Base-by-base conservation (phyloP, 352 stramenopile species). In the Globisporangium abappressorium region DNA sequence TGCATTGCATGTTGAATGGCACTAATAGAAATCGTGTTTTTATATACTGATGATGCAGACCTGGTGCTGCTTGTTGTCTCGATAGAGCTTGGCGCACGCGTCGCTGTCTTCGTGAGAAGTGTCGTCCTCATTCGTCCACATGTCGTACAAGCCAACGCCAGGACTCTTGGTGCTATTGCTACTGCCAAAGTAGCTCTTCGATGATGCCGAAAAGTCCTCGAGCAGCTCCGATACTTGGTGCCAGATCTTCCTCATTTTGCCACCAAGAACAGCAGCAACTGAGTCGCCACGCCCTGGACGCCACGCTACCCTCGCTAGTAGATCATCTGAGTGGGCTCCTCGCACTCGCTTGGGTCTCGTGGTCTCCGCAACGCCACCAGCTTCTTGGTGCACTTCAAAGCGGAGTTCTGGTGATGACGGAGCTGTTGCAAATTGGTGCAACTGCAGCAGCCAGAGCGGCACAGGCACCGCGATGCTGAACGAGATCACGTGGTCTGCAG, bases 31-130 rank as follows among this genome's bases (percentile, higher is more conserved):
- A 51, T 51, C 43, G 18, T 49, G 5, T 38, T 49, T 49, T 51
- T 55, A 90, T 46, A 68, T 74, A 61, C 73, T 87, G 64, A 88
- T 85, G 64, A 80, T 62, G 58, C 81, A 90, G 38, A 90, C 64
- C 38, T 85, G 72, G 53, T 71, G 69, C 60, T 81, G 73, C 30
- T 78, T 79, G 49, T 71, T 71, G 65, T 90, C 79, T 41, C 54
- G 71, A 49, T 79, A 73, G 33, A 76, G 56, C n/a, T 56, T 55
- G 3, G 72, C 8, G 59, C 81, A 90, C 66, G 85, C 75, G 67
- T 91, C 82, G 26, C 62, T 65, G 57, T 84, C 66, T 24, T 36
- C 20, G 11, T 7, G 38, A 2, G 20, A n/a, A 12, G n/a, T 34
- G 24, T 14, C 43, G 26, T 60, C 38, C 30, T 55, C 56, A 11